phyloP scores from a whole-genome alignment of 2,329 filamentous ascomycete genomes.

The Fusarium euwallaceae region DNA sequence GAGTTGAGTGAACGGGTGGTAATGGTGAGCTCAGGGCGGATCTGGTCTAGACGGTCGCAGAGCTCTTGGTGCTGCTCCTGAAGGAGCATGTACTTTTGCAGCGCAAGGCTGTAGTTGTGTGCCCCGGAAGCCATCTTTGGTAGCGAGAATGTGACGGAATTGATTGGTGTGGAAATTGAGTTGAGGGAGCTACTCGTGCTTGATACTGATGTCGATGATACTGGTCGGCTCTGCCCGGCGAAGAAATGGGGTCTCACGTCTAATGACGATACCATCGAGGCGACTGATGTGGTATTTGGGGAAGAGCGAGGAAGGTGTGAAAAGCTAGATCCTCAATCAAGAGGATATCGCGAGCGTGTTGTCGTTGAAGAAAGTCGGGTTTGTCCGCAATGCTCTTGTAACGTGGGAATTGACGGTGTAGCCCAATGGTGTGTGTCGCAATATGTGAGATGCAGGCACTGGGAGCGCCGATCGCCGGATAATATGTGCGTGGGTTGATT shows the following conservation, averaged over 20 bases:
- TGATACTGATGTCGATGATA: conserved; percentile 40
- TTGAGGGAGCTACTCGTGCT: conserved; percentile 22
- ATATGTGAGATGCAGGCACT: conserved; percentile 35
- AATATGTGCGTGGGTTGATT: conserved; percentile 6
- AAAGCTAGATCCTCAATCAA: conserved; percentile 4
- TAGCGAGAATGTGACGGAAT: conserved; percentile 7
- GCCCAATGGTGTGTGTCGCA: neutral
- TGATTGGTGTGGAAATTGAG: conserved; percentile 11
- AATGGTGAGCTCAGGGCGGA: conserved; percentile 57
- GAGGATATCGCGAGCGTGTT: conserved; percentile 26
- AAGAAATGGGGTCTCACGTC: conserved; percentile 45
- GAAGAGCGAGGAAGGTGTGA: neutral
- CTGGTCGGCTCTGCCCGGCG: conserved; percentile 39
- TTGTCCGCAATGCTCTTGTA: conserved; percentile 16
- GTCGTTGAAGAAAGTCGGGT: neutral
- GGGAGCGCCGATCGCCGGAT: conserved; percentile 25
- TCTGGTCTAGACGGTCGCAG: conserved; percentile 63
- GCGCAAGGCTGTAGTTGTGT: conserved; percentile 59
- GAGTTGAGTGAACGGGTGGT: conserved; percentile 55
- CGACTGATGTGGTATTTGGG: conserved; percentile 27
- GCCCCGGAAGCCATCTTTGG: conserved; percentile 48
- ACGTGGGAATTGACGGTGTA: conserved; percentile 20
- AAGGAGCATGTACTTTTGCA: conserved; percentile 68
- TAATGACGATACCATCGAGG: conserved; percentile 54
- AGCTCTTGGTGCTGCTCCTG: conserved; percentile 68